phyloP scores from a whole-genome alignment of 192 early-diverging fungal species.

The Geranomyces variabilis region DNA sequence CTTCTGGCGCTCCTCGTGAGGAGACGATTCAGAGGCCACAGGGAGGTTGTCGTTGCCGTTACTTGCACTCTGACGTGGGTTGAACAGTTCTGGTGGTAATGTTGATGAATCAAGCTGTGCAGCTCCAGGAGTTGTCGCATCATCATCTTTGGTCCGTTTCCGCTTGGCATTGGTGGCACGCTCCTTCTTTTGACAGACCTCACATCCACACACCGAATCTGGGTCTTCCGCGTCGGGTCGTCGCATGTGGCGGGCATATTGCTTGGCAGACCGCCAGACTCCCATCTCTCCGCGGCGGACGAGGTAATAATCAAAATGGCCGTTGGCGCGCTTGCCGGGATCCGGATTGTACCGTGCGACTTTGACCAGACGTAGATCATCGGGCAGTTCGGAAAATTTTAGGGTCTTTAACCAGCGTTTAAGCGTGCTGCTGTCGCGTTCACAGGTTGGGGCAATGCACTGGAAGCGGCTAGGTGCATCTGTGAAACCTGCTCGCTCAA shows the following conservation, averaged over 20 bases:
- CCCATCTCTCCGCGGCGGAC: neutral
- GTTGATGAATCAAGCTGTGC: too few relatives aligned
- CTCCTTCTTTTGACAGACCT: too few relatives aligned
- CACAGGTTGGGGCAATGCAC: neutral
- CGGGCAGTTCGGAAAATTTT: neutral
- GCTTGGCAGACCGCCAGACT: neutral
- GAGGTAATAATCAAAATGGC: neutral
- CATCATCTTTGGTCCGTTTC: too few relatives aligned
- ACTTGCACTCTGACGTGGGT: too few relatives aligned
- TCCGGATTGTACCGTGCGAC: neutral
- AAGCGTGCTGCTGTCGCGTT: neutral
- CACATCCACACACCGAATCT: too few relatives aligned
- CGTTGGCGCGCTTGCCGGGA: neutral
- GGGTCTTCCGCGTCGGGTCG: neutral
- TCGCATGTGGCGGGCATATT: neutral
- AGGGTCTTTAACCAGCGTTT: constrained; percentile 12
- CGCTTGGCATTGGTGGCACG: too few relatives aligned
- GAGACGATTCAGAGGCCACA: too few relatives aligned
- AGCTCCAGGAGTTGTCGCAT: too few relatives aligned
- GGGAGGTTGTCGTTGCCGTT: too few relatives aligned
- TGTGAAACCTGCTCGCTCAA: constrained; percentile 23
- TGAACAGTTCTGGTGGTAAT: too few relatives aligned
- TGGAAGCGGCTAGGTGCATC: constrained; percentile 11
- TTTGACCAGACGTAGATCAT: constrained; percentile 21
- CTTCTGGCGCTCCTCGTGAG: too few relatives aligned